Base-by-base conservation (phyloP, 2,329 filamentous ascomycete genomes). In the Coniosporium tulheliwenetii region DNA sequence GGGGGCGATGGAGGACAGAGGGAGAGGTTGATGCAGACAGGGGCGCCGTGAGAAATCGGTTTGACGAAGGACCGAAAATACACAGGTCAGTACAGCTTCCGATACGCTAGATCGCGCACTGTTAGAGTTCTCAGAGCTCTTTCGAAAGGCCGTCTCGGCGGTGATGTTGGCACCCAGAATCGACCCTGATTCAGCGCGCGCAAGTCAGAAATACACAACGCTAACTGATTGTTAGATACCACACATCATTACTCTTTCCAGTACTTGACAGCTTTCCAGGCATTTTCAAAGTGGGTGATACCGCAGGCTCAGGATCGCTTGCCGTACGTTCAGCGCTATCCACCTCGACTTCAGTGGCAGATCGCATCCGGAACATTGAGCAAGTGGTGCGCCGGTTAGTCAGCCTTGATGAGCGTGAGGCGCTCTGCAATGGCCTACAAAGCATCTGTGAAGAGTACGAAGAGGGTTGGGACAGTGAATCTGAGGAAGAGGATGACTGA, bases 361-460 rank as follows among this genome's bases (percentile, higher is more conserved):
- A 73, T 14, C 73, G 75, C 30, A 65, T 95, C 37, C 80, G 79
- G 53, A 58, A 62, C 2, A 61, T 93, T 26, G 76, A 82, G 48
- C 63, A 69, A 15, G 67, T 81, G 10, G 77, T 81, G 10, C 63
- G 72, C 12, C 72, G 78, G 45, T 69, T 74, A 9, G 67, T 87
- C 12, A 67, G 69, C 0, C 51, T 89, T 2, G 85, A 93, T 44
- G 87, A 96, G 53, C 73, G 89, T 35, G 91, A 98, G 60, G 68
- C 69, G 2, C 66, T 96, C n/a, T 75, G 77, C 37, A 91, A 93
- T 53, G 78, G 81, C 10, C 66, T 98, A 33, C 77, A 81, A 16
- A 80, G 83, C 44, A 78, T 96, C 51, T 80, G 81, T 1, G 87
- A 94, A 53, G 83, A 83, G 44, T 96, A 95, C 57, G 78, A 85